These are phyloP conservation scores for Uronychia binucleata DNA, from an alignment of 73 alveolate species.

Conservation along the genomic window DNA sequence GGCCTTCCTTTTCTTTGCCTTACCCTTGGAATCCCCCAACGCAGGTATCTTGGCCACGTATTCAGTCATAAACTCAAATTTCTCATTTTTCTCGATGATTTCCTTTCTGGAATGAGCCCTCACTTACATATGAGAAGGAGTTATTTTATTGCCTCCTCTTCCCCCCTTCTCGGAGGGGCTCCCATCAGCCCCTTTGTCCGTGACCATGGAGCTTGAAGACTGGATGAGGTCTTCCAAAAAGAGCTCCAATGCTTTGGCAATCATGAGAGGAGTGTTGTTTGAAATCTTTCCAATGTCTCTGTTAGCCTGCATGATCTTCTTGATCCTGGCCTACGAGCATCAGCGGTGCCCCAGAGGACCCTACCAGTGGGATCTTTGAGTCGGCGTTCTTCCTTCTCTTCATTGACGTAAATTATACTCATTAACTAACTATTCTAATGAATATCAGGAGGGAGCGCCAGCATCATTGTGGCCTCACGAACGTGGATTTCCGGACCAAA, in stretches of 20 bases:
- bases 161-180: constrained; percentile 6
- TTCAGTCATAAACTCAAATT: constrained; percentile 36
- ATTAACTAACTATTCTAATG: background rate
- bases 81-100: constrained; percentile 37
- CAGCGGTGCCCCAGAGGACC: background rate
- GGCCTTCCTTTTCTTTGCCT: constrained; percentile 15
- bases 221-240: constrained; percentile 51
- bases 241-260: constrained; percentile 62
- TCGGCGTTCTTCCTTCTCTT: constrained; percentile 25
- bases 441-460: constrained; percentile 4
- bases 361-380: constrained; percentile 22
- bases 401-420: constrained; percentile 3
- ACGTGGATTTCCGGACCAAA: constrained; percentile 78
- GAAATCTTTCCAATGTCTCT: constrained; percentile 67
- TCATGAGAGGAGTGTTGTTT: constrained; percentile 55
- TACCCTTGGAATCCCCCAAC: constrained; percentile 6
- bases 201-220: background rate
- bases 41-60: constrained; percentile 36
- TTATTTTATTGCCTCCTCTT: constrained; percentile 2
- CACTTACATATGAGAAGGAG: constrained; percentile 12
- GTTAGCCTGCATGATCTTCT: constrained; percentile 69
- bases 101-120: constrained; percentile 14
- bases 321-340: constrained; percentile 40
- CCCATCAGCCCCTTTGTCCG: too few species aligned
- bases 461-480: constrained; percentile 57